Evolutionary conservation across 441 rosid species (phyloP).

Genomic region (Biscutella auriculata): DNA sequence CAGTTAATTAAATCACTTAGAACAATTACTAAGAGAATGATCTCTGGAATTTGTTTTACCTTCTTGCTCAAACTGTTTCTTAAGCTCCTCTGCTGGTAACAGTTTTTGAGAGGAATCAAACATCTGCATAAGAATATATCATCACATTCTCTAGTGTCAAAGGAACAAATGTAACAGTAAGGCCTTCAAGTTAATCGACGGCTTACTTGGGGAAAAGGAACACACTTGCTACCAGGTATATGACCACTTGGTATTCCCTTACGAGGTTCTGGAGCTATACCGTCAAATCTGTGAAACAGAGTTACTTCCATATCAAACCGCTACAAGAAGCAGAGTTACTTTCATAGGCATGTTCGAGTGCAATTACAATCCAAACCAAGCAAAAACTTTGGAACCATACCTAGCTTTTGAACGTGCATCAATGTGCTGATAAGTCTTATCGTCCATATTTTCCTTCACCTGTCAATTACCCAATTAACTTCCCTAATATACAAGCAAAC

Average conservation of each 20-base stretch:
- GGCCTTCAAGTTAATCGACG: background rate
- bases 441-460: constrained; percentile 63
- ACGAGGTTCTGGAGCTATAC: constrained; percentile 72
- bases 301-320: constrained; percentile 1
- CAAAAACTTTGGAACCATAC: constrained; percentile 19
- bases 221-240: constrained; percentile 85
- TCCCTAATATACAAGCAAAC: background rate
- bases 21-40: background rate
- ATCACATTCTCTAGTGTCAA: background rate
- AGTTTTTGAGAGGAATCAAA: constrained; percentile 67
- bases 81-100: constrained; percentile 58
- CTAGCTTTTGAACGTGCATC: constrained; percentile 82
- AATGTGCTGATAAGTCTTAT: constrained; percentile 52
- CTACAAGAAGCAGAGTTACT: background rate
- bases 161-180: background rate
- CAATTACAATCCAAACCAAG: background rate
- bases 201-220: constrained; percentile 59
- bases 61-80: constrained; percentile 57
- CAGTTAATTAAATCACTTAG: background rate
- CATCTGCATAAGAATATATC: constrained; percentile 37
- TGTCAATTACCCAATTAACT: constrained; percentile 19
- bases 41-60: constrained; percentile 23
- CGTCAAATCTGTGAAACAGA: constrained; percentile 53
- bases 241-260: constrained; percentile 86
- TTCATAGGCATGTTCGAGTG: background rate